Conservation (phyloP, 495 filamentous ascomycete genomes). For the Penicillium arizonense region DNA sequence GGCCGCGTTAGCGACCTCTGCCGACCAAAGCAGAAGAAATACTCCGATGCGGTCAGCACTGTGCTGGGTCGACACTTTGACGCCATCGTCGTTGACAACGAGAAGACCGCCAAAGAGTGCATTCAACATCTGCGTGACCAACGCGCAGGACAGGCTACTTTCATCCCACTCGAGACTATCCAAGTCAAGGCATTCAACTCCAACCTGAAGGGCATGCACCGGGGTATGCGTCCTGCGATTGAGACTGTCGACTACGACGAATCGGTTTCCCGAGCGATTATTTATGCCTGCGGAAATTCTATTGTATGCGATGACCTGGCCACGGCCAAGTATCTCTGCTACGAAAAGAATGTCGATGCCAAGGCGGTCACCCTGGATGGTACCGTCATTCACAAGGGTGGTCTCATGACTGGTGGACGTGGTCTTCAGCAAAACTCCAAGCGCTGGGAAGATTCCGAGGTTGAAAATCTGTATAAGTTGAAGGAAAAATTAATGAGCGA, state of each 20-base stretch:
- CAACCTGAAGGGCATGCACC: constrained; percentile 83
- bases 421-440: constrained; percentile 71
- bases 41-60: constrained; percentile 85
- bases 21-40: constrained; percentile 95
- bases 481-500: constrained; percentile 72
- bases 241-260: constrained; percentile 95
- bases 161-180: constrained; percentile 95
- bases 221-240: constrained; percentile 84
- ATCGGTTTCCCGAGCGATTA: constrained; percentile 84
- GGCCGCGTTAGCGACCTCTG: constrained; percentile 90
- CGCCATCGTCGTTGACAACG: constrained; percentile 91
- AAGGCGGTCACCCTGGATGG: constrained; percentile 94
- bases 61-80: constrained; percentile 92
- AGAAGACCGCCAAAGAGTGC: constrained; percentile 90
- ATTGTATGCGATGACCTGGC: constrained; percentile 87
- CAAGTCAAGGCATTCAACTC: constrained; percentile 87
- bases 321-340: constrained; percentile 86
- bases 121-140: constrained; percentile 93
- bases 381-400: constrained; percentile 93
- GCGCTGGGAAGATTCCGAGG: constrained; percentile 84
- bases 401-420: constrained; percentile 93
- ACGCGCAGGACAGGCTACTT: constrained; percentile 78
- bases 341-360: constrained; percentile 78
- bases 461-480: constrained; percentile 72
- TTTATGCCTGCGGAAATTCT: constrained; percentile 91